Evolutionary conservation across 2,329 filamentous ascomycete species (phyloP), one percentile per base, ranked within the genome.

Genomic region (Fusarium dimerum): DNA sequence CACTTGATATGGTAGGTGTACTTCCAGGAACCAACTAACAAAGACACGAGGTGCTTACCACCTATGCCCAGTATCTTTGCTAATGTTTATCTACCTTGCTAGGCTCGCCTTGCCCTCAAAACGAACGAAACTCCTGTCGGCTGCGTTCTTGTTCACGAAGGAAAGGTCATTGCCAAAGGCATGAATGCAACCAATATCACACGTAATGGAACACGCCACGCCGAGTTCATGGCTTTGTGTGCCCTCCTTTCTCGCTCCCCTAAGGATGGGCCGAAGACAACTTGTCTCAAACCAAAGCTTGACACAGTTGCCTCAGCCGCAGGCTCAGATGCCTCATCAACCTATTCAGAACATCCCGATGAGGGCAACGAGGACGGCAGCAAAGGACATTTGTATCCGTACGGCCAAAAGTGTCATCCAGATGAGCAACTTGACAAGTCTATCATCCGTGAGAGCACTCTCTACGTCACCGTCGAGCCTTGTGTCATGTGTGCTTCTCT

Each of bases 401-500:
- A 85, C 50, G 82, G 82, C 5, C 81, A 85, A 62, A 85, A 84
- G 66, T 73, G 82, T 1, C 76, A 83, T 54, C 76, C 78, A 0
- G 71, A 72, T 3, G 73, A 80, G 18, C 80, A 79, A 47, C 81
- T 94, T 60, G 81, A 87, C 48, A 81, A 84, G 34, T 81, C 80
- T 12, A 83, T 93, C 57, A 78, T 97, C 61, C 78, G 77, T 39
- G 83, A 92, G 59, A 81, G 81, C 62, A 88, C 86, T 10, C 83
- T 99, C 47, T 99, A 99, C 72, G 94, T 99, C 45, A 99, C 94
- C 0, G 93, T 99, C 48, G 95, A 99, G 74, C 94, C 94, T 5
- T 99, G 94, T 71, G 91, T 99, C 75, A 99, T 99, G 94, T 99
- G 94, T 69, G 94, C 94, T 12, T 95, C 92, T 7, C 85, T 95